Conservation (phyloP, 768 basidiomycete species). For the Arthromyces matolae region DNA sequence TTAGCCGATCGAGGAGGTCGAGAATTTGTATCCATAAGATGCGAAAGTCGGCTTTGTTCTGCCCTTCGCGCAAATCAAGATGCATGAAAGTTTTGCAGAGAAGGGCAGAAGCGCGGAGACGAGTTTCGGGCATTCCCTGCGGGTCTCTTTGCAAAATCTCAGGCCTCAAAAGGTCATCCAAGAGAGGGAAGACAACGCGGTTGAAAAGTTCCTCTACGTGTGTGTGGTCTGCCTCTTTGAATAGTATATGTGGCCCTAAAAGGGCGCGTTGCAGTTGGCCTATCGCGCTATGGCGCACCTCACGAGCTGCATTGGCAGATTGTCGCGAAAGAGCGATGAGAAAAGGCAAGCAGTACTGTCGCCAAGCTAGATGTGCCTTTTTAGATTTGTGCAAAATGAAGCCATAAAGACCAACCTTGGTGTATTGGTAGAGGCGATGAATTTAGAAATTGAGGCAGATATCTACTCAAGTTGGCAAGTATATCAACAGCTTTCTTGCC, state of each 20-base stretch:
- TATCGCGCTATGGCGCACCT: conserved; percentile 79
- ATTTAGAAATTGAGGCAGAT: conserved; percentile 57
- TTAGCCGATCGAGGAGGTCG: conserved; percentile 84
- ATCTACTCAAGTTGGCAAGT: conserved; percentile 67
- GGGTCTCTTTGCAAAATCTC: conserved; percentile 78
- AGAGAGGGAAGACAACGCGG: conserved; percentile 82
- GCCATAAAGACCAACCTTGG: conserved; percentile 36
- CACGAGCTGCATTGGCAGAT: conserved; percentile 78
- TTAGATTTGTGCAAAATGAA: not conserved
- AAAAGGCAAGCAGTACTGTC: conserved; percentile 69
- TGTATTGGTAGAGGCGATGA: conserved; percentile 34
- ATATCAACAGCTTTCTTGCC: conserved; percentile 83
- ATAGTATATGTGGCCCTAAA: conserved; percentile 67
- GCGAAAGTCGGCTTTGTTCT: conserved; percentile 57
- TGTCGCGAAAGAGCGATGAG: conserved; percentile 73
- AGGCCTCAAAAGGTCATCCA: conserved; percentile 87
- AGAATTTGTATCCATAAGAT: conserved; percentile 87
- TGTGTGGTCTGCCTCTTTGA: conserved; percentile 52
- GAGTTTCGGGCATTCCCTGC: conserved; percentile 85
- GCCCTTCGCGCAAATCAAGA: conserved; percentile 72
- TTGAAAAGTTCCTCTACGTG: conserved; percentile 86
- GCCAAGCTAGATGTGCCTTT: conserved; percentile 56
- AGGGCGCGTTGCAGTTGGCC: conserved; percentile 80
- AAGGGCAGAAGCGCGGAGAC: conserved; percentile 82
- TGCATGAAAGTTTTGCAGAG: conserved; percentile 96